Conservation (phyloP, 371 early-diverging fungal genomes). For the Phascolomyces articulosus region DNA sequence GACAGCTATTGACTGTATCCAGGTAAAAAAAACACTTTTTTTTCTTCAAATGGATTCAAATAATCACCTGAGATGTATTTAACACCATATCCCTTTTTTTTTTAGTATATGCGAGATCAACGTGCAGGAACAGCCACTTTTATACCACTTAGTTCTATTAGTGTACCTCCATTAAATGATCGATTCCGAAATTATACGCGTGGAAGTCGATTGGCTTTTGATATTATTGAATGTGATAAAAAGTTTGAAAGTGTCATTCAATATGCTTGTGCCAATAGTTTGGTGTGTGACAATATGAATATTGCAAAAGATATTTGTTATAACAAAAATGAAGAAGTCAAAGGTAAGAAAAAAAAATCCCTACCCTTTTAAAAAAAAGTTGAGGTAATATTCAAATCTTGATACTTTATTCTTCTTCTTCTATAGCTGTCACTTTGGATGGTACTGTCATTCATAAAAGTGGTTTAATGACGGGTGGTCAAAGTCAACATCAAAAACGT, state of each 20-base stretch:
- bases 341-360: constrained; percentile 49
- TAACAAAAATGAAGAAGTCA: constrained; percentile 79
- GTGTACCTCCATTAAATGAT: constrained; percentile 76
- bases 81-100: no score
- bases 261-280: constrained; percentile 87
- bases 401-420: no score
- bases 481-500: constrained; percentile 42
- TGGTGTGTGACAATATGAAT: constrained; percentile 87
- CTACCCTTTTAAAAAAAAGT: background rate
- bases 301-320: constrained; percentile 89
- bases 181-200: constrained; percentile 74
- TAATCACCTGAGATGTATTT: background rate
- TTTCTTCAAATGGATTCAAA: background rate
- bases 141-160: constrained; percentile 88
- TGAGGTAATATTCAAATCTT: no score
- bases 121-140: constrained; percentile 93
- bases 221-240: constrained; percentile 86
- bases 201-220: constrained; percentile 85
- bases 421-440: constrained; percentile 89
- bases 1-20: constrained; percentile 84
- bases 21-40: constrained; percentile 22
- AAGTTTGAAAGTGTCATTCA: constrained; percentile 80
- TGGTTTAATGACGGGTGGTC: constrained; percentile 95
- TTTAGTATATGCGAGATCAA: constrained; percentile 89
- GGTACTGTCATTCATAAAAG: constrained; percentile 95